phyloP scores from a whole-genome alignment of 1,284 basidiomycete genomes.

The Rhodotorula sp. region DNA sequence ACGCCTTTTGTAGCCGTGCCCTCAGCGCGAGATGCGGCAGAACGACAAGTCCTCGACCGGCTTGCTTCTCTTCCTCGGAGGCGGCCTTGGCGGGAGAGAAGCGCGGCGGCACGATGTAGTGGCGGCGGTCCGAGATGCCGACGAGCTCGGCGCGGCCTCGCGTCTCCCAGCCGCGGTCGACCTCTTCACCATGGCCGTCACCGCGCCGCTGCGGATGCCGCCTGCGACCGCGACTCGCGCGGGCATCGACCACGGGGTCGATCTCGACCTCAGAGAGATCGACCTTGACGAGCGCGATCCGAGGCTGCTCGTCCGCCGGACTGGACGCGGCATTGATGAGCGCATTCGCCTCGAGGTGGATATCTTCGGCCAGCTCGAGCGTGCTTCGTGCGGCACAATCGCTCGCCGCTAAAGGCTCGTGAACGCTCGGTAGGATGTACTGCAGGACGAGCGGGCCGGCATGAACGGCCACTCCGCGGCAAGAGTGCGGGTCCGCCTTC shows the following conservation, averaged over 20 bases:
- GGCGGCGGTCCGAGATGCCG: slow-evolving; percentile 17
- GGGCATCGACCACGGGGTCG: slow-evolving; percentile 49
- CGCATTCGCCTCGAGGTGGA: slow-evolving; percentile 60
- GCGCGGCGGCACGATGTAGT: slow-evolving; percentile 34
- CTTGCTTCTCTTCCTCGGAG: slow-evolving; percentile 32
- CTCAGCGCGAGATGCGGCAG: slow-evolving; percentile 50
- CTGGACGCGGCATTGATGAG: background rate
- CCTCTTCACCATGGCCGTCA: slow-evolving; percentile 26
- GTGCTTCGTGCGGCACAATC: slow-evolving; percentile 55
- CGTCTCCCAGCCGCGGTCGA: slow-evolving; percentile 29
- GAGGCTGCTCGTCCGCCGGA: slow-evolving; percentile 20
- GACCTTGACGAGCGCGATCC: slow-evolving; percentile 54
- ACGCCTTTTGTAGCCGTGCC: slow-evolving; percentile 46
- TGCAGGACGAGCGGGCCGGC: slow-evolving; percentile 59
- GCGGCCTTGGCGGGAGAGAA: slow-evolving; percentile 7
- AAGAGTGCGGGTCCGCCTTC: slow-evolving; percentile 66
- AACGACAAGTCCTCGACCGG: slow-evolving; percentile 41
- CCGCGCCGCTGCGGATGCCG: slow-evolving; percentile 24
- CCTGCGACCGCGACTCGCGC: slow-evolving; percentile 43
- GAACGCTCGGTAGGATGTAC: slow-evolving; percentile 60
- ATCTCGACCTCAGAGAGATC: slow-evolving; percentile 47
- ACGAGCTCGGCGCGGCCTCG: slow-evolving; percentile 29
- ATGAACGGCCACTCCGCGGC: slow-evolving; percentile 68
- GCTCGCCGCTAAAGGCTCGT: slow-evolving; percentile 54
- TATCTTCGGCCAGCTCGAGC: slow-evolving; percentile 62